These are phyloP conservation scores for Claviceps sorghi DNA, from an alignment of 2,329 filamentous ascomycete genomes.

Conservation along the genomic window DNA sequence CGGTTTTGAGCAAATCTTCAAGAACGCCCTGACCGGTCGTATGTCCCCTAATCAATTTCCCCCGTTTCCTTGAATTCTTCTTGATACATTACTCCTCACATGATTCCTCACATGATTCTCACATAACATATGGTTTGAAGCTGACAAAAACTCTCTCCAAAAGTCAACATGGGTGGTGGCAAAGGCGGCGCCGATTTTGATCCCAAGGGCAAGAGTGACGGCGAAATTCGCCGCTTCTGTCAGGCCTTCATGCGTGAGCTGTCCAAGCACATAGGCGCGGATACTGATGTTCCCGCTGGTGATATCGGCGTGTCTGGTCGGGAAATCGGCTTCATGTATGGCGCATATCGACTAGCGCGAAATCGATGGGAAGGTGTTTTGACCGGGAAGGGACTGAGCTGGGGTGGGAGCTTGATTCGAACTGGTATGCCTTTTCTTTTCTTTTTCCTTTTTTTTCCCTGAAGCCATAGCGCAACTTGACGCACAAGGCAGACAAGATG, in stretches of 20 bases:
- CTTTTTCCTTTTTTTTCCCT: too few species aligned
- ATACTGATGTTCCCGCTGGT: conserved; percentile 91
- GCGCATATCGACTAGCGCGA: conserved; percentile 74
- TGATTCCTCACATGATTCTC: too few species aligned
- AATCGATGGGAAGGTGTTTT: conserved; percentile 94
- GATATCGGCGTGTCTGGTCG: conserved; percentile 89
- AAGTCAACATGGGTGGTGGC: conserved; percentile 70
- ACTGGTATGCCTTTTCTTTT: conserved; percentile 34
- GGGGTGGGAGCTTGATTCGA: conserved; percentile 88
- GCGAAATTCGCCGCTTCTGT: conserved; percentile 96
- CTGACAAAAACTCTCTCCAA: not conserved
- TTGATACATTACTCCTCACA: too few species aligned
- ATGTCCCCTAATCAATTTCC: conserved; percentile 32
- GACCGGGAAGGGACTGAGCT: conserved; percentile 85
- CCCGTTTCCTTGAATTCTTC: too few species aligned
- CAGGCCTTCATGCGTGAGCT: conserved; percentile 92
- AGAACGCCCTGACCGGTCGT: conserved; percentile 95
- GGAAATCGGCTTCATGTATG: conserved; percentile 91
- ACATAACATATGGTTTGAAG: too few species aligned
- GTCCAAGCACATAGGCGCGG: conserved; percentile 86
- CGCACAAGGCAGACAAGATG: not conserved
- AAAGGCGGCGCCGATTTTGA: conserved; percentile 98
- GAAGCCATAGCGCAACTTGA: too few species aligned
- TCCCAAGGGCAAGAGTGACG: conserved; percentile 95
- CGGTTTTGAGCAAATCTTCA: conserved; percentile 98